Base-by-base conservation (phyloP, 1,139 yeast species). In the Protomyces macrosporus region DNA sequence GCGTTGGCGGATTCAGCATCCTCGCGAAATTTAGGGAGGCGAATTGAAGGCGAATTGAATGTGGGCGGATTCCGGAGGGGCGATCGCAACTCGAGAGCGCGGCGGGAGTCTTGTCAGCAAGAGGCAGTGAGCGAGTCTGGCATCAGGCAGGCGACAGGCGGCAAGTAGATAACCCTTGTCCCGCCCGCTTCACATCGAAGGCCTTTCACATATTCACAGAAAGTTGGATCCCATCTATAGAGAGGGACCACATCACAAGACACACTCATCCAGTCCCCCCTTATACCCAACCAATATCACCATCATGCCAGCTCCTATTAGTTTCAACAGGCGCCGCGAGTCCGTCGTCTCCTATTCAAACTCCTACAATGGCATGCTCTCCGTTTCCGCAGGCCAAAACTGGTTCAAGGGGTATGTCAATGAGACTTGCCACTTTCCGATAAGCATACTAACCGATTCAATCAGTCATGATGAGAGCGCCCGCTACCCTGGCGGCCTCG, bases 231-330 rank as follows among this genome's bases (percentile, higher is more conserved):
- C 34, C 55, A 53, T 7, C 45, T 16, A 23, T 2, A 23, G 23
- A 23, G 23, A 23, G 23, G 23, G 23, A 23, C 23, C 23, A 23
- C 23, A 23, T 23, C 23, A 23, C 23, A 23, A 23, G 23, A 23
- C 23, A 23, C 50, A n/a, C 50, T 16, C 23, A 12, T 45, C 50
- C 3, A 16, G n/a, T n/a, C n/a, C 14, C 50, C 50, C 50, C 9
- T 3, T 45, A 7, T 45, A 2, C 33, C 51, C 9, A 6, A 4
- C 39, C 37, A 14, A 12, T 32, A n/a, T 9, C 14, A 40, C 23
- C 6, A 23, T 23, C 48, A 58, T 58, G 62, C 62, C 62, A 14
- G 62, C 62, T 23, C 62, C 62, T 16, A 52, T 58, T 32, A 33
- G 56, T 14, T 58, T 58, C 62, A 34, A 32, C 45, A 39, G 56